These are phyloP conservation scores for Cercospora brassicicola DNA, from an alignment of 2,329 filamentous ascomycete genomes.

Conservation along the genomic window DNA sequence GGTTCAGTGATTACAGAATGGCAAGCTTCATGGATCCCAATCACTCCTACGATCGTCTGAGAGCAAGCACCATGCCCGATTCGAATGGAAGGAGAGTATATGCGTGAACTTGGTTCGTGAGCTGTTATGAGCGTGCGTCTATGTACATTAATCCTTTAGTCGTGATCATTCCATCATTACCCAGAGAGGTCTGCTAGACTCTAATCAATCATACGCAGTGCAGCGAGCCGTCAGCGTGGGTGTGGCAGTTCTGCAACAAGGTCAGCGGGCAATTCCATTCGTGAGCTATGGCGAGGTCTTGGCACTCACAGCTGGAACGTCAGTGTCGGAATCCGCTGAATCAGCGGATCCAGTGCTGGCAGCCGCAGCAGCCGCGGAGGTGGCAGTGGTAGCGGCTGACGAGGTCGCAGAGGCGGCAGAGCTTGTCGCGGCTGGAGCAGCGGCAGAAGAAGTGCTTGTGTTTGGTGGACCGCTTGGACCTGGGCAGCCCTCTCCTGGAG, in stretches of 20 bases:
- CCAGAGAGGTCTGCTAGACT: neutral
- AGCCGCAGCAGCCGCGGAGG: conserved; percentile 3
- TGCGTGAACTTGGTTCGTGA: neutral
- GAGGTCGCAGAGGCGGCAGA: conserved; percentile 19
- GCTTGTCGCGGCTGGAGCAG: conserved; percentile 18
- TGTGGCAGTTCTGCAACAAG: conserved; percentile 28
- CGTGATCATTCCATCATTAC: conserved; percentile 11
- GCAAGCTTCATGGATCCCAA: neutral
- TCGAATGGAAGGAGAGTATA: neutral
- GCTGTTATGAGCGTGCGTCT: neutral
- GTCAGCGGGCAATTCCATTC: neutral
- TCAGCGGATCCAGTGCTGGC: conserved; percentile 67
- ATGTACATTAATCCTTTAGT: conserved; percentile 9
- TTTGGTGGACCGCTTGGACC: conserved; percentile 41
- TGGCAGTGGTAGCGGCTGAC: conserved; percentile 13
- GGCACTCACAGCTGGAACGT: conserved; percentile 8
- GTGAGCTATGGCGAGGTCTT: neutral
- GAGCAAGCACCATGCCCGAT: neutral
- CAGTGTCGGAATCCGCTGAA: conserved; percentile 16
- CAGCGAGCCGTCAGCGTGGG: conserved; percentile 31
- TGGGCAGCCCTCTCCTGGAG: conserved; percentile 63
- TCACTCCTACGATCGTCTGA: neutral
- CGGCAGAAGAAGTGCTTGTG: conserved; percentile 16
- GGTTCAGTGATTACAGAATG: neutral
- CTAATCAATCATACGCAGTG: conserved; percentile 23